Evolutionary conservation across 768 basidiomycete genomes (phyloP).

Genomic region (Panaeolus cyanescens): DNA sequence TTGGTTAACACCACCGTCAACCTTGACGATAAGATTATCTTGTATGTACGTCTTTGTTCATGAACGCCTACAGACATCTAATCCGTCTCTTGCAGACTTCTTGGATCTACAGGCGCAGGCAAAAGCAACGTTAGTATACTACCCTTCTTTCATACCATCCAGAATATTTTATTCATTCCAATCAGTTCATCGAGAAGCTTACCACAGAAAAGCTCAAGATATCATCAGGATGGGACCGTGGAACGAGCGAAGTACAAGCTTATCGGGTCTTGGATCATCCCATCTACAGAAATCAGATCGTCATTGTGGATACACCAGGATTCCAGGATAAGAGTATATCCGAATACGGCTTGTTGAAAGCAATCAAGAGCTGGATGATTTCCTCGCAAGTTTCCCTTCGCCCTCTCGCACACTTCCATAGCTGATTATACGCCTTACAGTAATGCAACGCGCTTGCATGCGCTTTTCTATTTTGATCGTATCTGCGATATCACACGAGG

Average conservation of each 20-base stretch:
- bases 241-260: not conserved
- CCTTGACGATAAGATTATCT: too few relatives aligned
- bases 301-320: not conserved
- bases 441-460: not conserved
- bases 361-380: not conserved
- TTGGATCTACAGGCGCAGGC: not conserved
- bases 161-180: not conserved
- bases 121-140: not conserved
- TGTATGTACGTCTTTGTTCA: too few relatives aligned
- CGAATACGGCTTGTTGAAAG: not conserved
- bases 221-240: not conserved
- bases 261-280: not conserved
- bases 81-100: too few relatives aligned
- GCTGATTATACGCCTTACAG: not conserved
- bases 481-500: not conserved
- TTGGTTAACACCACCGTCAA: too few relatives aligned
- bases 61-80: too few relatives aligned
- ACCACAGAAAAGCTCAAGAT: not conserved
- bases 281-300: not conserved
- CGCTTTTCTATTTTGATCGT: not conserved
- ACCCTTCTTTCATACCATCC: not conserved
- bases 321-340: not conserved
- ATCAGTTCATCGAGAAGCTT: not conserved
- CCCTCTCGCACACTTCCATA: rapidly evolving
- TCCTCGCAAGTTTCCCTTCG: not conserved